Evolutionary conservation across 148 eudicot species (phyloP), one percentile per base, ranked within the genome.

Genomic region (Gaultheria prostrata): DNA sequence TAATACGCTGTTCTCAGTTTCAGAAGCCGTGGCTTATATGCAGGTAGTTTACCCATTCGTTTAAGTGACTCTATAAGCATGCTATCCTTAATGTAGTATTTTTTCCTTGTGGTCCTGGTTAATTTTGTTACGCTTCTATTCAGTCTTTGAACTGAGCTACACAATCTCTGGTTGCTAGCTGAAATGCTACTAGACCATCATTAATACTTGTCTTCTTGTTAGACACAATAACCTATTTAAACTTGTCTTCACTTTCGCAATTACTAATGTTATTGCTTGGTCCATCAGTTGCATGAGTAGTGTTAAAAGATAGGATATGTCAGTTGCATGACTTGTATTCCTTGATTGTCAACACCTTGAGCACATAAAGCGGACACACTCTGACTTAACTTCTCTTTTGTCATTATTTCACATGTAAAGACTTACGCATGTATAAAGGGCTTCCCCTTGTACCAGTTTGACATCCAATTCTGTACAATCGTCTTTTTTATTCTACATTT

Each of bases 11-110:
- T 96, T 96, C 88, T 96, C 99, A 35, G 99, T 96, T 83, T 96
- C 99, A 54, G 99, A 96, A 91, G 99, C 98, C 70, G 99, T 96
- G 86, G 99, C 98, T 78, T 96, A 89, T 89, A 94, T 96, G 98
- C 99, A 94, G 98, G 99, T 96, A 89, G 73, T 56, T 49, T 30
- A 14, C 83, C 82, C 69, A 72, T 54, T 53, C 20, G 17, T 57
- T 21, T 72, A 30, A 21, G 84, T 32, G 10, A 18, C 50, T 81
- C 35, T 45, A 33, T 49, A 69, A 69, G 50, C 74, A 65, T 26
- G 39, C 45, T 53, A 30, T 20, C 3, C 30, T 49, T 78, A 6
- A 6, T 78, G 30, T 24, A 49, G 2, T 28, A 39, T 30, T 77
- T 10, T 51, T 53, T 20, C 53, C 80, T 28, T 53, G 81, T 21